Conservation (phyloP, 352 stramenopile genomes). For the Thalassiosira exigua region DNA sequence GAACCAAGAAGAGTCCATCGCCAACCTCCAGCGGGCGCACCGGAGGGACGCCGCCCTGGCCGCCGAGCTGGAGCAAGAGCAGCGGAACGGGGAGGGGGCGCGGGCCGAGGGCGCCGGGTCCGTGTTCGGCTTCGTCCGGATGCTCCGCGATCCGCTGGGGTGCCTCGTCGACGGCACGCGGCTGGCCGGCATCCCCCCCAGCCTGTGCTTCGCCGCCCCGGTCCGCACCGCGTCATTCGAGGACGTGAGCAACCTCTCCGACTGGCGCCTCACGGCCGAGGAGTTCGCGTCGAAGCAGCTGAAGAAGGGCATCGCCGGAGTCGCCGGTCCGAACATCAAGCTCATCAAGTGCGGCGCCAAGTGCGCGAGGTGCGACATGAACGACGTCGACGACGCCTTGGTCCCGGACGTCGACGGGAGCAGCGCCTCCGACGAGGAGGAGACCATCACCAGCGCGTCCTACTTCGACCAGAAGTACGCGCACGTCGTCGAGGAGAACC, state of each 20-base stretch:
- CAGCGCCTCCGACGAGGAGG: constrained; percentile 49
- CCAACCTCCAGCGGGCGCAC: constrained; percentile 17
- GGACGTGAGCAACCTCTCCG: constrained; percentile 26
- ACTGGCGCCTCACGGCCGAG: constrained; percentile 41
- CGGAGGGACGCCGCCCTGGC: background rate
- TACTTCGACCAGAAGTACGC: constrained; percentile 77
- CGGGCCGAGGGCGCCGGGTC: constrained; percentile 25
- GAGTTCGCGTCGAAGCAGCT: constrained; percentile 39
- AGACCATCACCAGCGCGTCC: constrained; percentile 68
- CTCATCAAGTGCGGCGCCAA: too few species aligned
- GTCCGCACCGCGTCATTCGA: constrained; percentile 46
- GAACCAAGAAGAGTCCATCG: constrained; percentile 41
- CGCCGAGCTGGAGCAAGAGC: background rate
- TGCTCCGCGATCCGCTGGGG: too few species aligned
- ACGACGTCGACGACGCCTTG: too few species aligned
- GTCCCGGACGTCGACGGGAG: too few species aligned
- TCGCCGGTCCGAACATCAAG: background rate
- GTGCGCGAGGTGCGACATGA: too few species aligned
- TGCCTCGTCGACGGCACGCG: too few species aligned
- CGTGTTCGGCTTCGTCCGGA: constrained; percentile 29
- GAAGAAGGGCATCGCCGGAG: background rate
- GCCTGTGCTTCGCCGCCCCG: constrained; percentile 73
- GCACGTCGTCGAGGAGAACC: constrained; percentile 62
- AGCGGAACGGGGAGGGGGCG: background rate
- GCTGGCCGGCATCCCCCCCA: constrained; percentile 14